phyloP scores from a whole-genome alignment of 1,139 yeast species.

The Sugiyamaella xylanicola region DNA sequence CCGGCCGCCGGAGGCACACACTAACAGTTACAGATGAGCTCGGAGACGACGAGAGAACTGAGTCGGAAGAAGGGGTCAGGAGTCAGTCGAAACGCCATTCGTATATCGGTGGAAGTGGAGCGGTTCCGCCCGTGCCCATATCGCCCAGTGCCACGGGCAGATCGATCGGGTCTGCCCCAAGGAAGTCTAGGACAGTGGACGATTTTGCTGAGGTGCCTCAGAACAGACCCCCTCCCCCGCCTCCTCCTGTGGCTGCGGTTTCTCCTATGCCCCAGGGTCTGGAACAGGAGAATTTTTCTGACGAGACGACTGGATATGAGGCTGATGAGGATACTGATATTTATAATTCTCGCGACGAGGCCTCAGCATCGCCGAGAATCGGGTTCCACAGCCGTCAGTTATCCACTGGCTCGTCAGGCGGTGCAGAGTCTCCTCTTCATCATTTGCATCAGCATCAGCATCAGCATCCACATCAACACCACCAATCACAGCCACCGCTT shows the following conservation, averaged over 20 bases:
- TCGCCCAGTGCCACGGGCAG: slow-evolving; percentile 17
- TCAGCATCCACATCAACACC: slow-evolving; percentile 14
- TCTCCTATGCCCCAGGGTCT: slow-evolving; percentile 20
- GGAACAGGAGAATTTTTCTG: slow-evolving; percentile 26
- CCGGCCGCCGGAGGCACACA: slow-evolving; percentile 12
- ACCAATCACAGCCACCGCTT: slow-evolving; percentile 32
- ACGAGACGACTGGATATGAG: slow-evolving; percentile 52
- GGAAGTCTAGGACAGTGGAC: slow-evolving; percentile 14
- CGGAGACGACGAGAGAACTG: slow-evolving; percentile 42
- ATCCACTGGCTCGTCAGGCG: slow-evolving; percentile 1
- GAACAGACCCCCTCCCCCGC: slow-evolving; percentile 15
- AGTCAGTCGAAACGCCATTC: slow-evolving; percentile 26
- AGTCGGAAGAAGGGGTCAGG: slow-evolving; percentile 36
- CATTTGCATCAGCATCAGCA: too few species aligned
- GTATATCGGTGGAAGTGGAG: slow-evolving; percentile 36
- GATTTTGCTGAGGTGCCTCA: slow-evolving; percentile 10
- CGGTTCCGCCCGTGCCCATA: slow-evolving; percentile 36
- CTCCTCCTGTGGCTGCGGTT: slow-evolving; percentile 15
- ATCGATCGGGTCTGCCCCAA: slow-evolving; percentile 13
- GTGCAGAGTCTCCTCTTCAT: neutral
- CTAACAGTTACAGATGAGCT: slow-evolving; percentile 31
- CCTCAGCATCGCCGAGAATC: slow-evolving; percentile 27
- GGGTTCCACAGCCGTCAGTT: slow-evolving; percentile 7
- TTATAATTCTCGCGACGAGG: slow-evolving; percentile 27
- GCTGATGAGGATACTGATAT: slow-evolving; percentile 54